Conservation (phyloP, 805 yeast species). For the Blastobotrys mokoenaii region DNA sequence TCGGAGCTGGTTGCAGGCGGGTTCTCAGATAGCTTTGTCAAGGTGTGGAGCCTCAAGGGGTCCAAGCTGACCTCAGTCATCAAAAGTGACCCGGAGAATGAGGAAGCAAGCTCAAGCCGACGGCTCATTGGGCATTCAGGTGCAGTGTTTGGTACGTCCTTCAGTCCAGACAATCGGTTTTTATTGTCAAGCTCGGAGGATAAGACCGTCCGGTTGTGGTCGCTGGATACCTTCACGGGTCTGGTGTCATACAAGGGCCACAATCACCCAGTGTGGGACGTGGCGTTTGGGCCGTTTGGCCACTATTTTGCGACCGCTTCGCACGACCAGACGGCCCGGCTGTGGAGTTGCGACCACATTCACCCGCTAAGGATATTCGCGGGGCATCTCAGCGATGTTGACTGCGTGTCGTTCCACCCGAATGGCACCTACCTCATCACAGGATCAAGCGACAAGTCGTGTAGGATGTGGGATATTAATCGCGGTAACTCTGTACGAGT, state of each 20-base stretch:
- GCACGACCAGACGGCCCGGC: slow-evolving; percentile 93
- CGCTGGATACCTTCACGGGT: slow-evolving; percentile 80
- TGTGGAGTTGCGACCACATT: slow-evolving; percentile 98
- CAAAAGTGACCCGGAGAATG: slow-evolving; percentile 20
- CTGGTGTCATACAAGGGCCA: slow-evolving; percentile 95
- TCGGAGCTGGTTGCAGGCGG: slow-evolving; percentile 87
- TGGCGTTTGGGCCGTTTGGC: slow-evolving; percentile 86
- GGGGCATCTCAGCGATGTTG: slow-evolving; percentile 95
- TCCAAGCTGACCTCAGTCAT: slow-evolving; percentile 50
- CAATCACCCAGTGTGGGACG: slow-evolving; percentile 96
- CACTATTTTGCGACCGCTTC: slow-evolving; percentile 98
- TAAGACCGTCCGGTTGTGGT: slow-evolving; percentile 88
- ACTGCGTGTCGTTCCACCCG: slow-evolving; percentile 91
- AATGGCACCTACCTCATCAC: slow-evolving; percentile 91
- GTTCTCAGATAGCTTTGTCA: slow-evolving; percentile 83
- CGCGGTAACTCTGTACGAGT: slow-evolving; percentile 85
- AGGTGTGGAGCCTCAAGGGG: slow-evolving; percentile 91
- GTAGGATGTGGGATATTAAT: slow-evolving; percentile 96
- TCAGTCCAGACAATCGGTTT: slow-evolving; percentile 82
- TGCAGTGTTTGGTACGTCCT: slow-evolving; percentile 81
- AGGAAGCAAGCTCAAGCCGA: slow-evolving; percentile 25
- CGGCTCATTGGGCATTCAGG: slow-evolving; percentile 88
- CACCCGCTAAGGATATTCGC: slow-evolving; percentile 94
- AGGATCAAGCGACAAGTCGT: slow-evolving; percentile 91
- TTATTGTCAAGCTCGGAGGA: slow-evolving; percentile 83